These are phyloP conservation scores for Fomes fomentarius DNA, from an alignment of 1,284 basidiomycete genomes.

Conservation along the genomic window DNA sequence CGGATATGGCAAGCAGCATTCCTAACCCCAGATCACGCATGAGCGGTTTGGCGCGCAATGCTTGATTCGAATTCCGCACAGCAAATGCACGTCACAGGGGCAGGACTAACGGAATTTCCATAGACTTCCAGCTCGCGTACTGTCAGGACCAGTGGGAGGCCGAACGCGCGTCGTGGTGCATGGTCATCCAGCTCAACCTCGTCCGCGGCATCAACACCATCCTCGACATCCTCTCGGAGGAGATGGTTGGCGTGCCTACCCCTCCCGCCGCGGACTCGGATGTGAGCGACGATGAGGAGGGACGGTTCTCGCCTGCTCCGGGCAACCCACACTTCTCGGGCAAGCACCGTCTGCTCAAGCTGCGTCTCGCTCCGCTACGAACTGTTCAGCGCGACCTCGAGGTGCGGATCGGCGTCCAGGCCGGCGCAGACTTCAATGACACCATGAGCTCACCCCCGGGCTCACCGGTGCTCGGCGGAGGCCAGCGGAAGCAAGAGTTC, in stretches of 20 bases:
- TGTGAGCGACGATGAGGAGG: slow-evolving; percentile 17
- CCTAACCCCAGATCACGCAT: not conserved
- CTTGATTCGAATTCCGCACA: not conserved
- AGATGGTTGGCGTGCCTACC: slow-evolving; percentile 40
- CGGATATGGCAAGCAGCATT: not conserved
- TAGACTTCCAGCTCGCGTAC: slow-evolving; percentile 75
- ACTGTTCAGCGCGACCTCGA: slow-evolving; percentile 64
- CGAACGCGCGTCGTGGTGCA: slow-evolving; percentile 71
- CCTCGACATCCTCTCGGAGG: slow-evolving; percentile 56
- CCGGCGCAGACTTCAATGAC: slow-evolving; percentile 33
- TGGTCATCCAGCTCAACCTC: slow-evolving; percentile 77
- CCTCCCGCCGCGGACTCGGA: slow-evolving; percentile 16
- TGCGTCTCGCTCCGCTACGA: slow-evolving; percentile 59
- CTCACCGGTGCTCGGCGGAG: slow-evolving; percentile 17
- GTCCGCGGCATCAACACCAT: slow-evolving; percentile 68
- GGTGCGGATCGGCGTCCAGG: slow-evolving; percentile 56
- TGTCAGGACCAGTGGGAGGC: slow-evolving; percentile 67
- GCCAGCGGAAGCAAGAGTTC: slow-evolving; percentile 48
- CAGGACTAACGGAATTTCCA: not conserved
- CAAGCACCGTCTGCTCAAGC: slow-evolving; percentile 59
- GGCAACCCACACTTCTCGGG: slow-evolving; percentile 50
- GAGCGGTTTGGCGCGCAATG: not conserved
- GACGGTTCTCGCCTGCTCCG: slow-evolving; percentile 2
- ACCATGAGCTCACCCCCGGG: slow-evolving; percentile 33
- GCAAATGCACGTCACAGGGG: not conserved